These are phyloP conservation scores for Capsella rubella DNA, from an alignment of 441 rosid species.

Conservation along the genomic window DNA sequence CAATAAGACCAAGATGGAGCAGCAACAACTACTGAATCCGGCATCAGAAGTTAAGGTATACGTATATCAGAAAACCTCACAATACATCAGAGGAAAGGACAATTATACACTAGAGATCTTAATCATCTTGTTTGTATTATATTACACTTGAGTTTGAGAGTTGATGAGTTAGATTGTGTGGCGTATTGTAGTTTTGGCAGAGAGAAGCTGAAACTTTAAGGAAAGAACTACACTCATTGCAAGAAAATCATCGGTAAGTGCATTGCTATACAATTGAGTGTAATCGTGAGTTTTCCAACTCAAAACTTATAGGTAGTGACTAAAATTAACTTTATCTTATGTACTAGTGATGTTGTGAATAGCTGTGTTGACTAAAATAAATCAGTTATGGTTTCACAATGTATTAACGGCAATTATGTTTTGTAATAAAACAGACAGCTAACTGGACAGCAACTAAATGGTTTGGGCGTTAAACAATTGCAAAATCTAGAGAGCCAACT, in stretches of 20 bases:
- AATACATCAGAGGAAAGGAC: neutral
- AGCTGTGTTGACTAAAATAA: neutral
- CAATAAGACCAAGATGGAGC: slow-evolving; percentile 72
- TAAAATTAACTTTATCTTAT: neutral
- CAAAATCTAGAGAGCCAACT: slow-evolving; percentile 78
- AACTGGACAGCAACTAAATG: slow-evolving; percentile 82
- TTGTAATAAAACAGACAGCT: slow-evolving; percentile 56
- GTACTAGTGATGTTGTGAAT: too few species aligned
- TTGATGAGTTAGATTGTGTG: slow-evolving; percentile 9
- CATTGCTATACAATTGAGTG: neutral
- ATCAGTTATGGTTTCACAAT: neutral
- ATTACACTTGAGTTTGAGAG: slow-evolving; percentile 7
- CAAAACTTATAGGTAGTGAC: neutral
- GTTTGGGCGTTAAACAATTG: slow-evolving; percentile 62
- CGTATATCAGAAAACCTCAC: neutral
- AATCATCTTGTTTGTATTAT: slow-evolving; percentile 14
- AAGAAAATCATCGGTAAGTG: slow-evolving; percentile 73
- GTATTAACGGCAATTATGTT: neutral
- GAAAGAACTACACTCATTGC: slow-evolving; percentile 80
- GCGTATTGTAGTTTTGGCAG: slow-evolving; percentile 75
- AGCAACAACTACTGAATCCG: slow-evolving; percentile 63
- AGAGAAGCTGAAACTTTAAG: slow-evolving; percentile 81
- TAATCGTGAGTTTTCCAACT: neutral
- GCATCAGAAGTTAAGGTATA: slow-evolving; percentile 81
- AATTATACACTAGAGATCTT: slow-evolving; percentile 15